Conservation (phyloP, 768 basidiomycete species). For the Austroboletus festivus region DNA sequence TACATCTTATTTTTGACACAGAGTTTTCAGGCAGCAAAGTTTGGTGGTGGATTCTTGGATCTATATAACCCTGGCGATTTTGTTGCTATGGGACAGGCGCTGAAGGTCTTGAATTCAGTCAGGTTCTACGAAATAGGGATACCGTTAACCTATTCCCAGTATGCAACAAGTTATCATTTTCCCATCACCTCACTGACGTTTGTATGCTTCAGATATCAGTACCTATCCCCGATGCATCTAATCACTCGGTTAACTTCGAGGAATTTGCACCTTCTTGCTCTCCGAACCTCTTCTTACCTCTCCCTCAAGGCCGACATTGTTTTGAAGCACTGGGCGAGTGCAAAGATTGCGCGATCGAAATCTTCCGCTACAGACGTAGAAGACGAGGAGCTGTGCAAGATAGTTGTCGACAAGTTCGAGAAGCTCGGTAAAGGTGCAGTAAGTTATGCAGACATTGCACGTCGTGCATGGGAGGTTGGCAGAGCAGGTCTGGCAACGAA, state of each 20-base stretch:
- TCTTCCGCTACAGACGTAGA: slow-evolving; percentile 56
- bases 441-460: slow-evolving; percentile 93
- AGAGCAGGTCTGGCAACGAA: slow-evolving; percentile 78
- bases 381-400: slow-evolving; percentile 74
- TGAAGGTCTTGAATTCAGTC: slow-evolving; percentile 93
- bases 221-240: slow-evolving; percentile 76
- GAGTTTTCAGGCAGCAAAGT: slow-evolving; percentile 80
- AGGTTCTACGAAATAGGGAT: slow-evolving; percentile 90
- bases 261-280: slow-evolving; percentile 86
- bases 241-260: slow-evolving; percentile 81
- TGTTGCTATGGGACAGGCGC: slow-evolving; percentile 84
- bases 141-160: slow-evolving; percentile 91
- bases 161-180: slow-evolving; percentile 23
- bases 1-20: not conserved
- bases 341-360: slow-evolving; percentile 79
- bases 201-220: slow-evolving; percentile 58
- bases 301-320: slow-evolving; percentile 82
- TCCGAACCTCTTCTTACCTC: slow-evolving; percentile 84
- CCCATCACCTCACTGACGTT: slow-evolving; percentile 3
- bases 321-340: slow-evolving; percentile 92
- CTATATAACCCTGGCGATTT: slow-evolving; percentile 91
- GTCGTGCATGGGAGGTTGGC: slow-evolving; percentile 89
- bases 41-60: slow-evolving; percentile 91
- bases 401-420: slow-evolving; percentile 90
- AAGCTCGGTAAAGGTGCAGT: slow-evolving; percentile 74